Evolutionary conservation across 768 basidiomycete species (phyloP), one percentile per base, ranked within the genome.

Genomic region (Agrocybe chaxingu): DNA sequence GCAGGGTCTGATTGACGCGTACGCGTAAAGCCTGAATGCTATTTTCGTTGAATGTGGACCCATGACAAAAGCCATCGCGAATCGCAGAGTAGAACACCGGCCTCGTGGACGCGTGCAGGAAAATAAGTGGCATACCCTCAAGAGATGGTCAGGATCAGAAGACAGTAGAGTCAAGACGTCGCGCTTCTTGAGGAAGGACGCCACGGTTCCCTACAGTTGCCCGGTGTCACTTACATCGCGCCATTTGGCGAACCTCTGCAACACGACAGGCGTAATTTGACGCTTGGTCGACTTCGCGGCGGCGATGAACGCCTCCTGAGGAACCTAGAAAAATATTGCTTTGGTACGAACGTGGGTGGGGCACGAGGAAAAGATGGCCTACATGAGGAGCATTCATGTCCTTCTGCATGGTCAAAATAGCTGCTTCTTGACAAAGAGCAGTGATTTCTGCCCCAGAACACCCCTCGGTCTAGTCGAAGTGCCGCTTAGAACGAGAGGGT

Each of bases 371-470:
- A 35, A 36, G 40, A 41, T 1, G 31, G 70, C 89, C 61, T 57
- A 96, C 96, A 59, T 74, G 77, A 40, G 82, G 76, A 2, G 92
- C 84, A 51, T 89, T 66, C 33, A 98, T 84, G 65, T 98, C 80
- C 47, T 81, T 76, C 56, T 89, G 85, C 97, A 99, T 98, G 0
- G 94, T 90, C 47, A 87, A 64, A 54, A 98, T 66, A 0, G 96
- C 97, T 3, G 97, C 97, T 67, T 99, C 96, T 69, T 98, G 97
- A 64, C 95, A 98, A 39, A 98, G 77, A 7, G 88, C 85, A 5
- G 82, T 78, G 32, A 98, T 84, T 66, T 99, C 97, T 4, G 97
- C 97, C 4, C 97, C 97, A 13, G 95, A 98, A 64, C 93, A 99
- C 1, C 96, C 97, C 8, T 89, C 84, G 1, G 94, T 89, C 97